phyloP scores from a whole-genome alignment of 163 green algal species.

The Volvox carteri region DNA sequence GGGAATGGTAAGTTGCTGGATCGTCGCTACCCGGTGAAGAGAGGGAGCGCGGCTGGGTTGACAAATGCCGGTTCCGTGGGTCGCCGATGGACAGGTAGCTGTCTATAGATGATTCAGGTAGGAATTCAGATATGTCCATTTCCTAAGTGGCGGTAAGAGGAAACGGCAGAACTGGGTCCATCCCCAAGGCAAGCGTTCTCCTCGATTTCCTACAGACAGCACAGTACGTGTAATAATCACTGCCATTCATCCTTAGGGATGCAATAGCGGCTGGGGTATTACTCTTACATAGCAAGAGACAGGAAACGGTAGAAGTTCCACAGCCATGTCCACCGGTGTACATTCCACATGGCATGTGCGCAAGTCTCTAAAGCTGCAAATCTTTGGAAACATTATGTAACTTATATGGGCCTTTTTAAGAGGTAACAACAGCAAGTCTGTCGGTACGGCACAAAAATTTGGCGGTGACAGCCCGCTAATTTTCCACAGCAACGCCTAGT shows the following conservation, averaged over 20 bases:
- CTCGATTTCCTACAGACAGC: background rate
- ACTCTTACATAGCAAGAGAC: no score
- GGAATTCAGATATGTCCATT: constrained; percentile 9
- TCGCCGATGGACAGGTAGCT: background rate
- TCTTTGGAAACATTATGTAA: background rate
- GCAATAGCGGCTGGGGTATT: no score
- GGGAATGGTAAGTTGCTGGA: background rate
- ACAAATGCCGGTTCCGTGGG: background rate
- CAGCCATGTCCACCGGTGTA: background rate
- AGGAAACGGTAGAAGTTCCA: background rate
- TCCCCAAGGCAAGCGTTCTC: background rate
- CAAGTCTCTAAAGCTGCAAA: background rate
- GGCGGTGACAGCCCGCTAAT: background rate
- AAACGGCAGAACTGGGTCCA: constrained; percentile 6
- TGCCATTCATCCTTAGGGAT: no score
- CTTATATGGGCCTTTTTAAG: no score
- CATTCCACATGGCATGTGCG: background rate
- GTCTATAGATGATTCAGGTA: background rate
- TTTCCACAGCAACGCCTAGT: background rate
- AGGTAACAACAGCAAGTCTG: background rate
- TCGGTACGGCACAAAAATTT: background rate
- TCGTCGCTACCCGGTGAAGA: background rate
- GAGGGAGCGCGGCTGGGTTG: background rate
- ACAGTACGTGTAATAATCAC: background rate
- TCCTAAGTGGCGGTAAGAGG: background rate